Base-by-base conservation (phyloP, 139 green algal species). In the Spirogloea muscicola region DNA sequence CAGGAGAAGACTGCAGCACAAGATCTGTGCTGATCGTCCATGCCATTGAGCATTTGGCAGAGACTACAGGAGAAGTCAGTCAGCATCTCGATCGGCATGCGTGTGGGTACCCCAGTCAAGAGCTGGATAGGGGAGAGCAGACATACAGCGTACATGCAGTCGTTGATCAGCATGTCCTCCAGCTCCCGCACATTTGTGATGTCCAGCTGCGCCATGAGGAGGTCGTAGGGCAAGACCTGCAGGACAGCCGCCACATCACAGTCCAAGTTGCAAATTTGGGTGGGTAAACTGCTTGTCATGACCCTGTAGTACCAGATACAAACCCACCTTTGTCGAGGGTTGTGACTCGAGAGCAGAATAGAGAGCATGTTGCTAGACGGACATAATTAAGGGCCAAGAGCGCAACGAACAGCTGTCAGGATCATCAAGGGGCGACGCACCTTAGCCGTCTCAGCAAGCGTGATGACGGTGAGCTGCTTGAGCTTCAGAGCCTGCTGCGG, bases 91-190 rank as follows among this genome's bases (percentile, higher is more conserved):
- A n/a, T n/a, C n/a, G n/a, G n/a, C n/a, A n/a, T n/a, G n/a, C n/a
- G n/a, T n/a, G n/a, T n/a, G n/a, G n/a, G n/a, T n/a, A n/a, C n/a
- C n/a, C n/a, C n/a, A n/a, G n/a, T n/a, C n/a, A n/a, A n/a, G n/a
- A n/a, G n/a, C n/a, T n/a, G n/a, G n/a, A n/a, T 34, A 34, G 10
- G 9, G 49, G 16, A 57, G 13, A 5, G 29, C 5, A 48, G 29
- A 5, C 67, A 52, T 52, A 82, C 89, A 18, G 72, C 55, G 78
- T 95, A 96, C 70, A 97, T 92, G 86, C 92, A 96, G 55, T 96
- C 81, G 18, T 85, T 89, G 67, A 97, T 96, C 38, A 97, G 80
- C 64, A 96, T 81, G 70, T 96, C 89, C 82, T 97, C 93, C 55
- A 97, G 86, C 71, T 93, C 82, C 2, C 90, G 77, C 62, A 96